Evolutionary conservation across 495 filamentous ascomycete genomes (phyloP), one percentile per base, ranked within the genome.

Genomic region (Penicillium subrubescens): DNA sequence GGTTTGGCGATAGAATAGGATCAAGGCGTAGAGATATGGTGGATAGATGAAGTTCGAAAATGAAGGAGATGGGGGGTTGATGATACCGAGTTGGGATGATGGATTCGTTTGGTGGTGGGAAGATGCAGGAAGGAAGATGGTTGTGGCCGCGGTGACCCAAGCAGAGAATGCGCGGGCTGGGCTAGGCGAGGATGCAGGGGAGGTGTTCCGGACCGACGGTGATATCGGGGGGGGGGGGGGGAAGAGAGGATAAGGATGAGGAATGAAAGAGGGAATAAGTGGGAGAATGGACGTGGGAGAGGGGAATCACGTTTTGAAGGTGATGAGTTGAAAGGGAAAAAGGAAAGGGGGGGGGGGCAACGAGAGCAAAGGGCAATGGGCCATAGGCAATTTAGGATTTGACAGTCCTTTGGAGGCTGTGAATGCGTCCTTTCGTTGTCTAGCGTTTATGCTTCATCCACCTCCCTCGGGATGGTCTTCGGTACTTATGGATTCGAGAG

Each of bases 151-250:
- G 65, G 66, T 62, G 68, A 63, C 61, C 69, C 66, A 73, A 68
- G 70, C 68, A 74, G 71, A 74, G 70, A 72, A 74, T 72, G 71
- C 71, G 71, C 71, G 70, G 66, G 56, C 60, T 61, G 27, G 51
- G 27, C 66, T 68, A 69, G 69, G 63, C 67, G 70, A 71, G 69
- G 69, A 71, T 65, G 68, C 60, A 70, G 64, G 63, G 62, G 51
- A 57, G 37, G 35, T 44, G 56, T 31, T 14, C 56, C 35, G 61
- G 64, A 50, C 54, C 52, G 56, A 21, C 35, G 56, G 17, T 44
- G 56, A 33, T 41, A 19, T 37, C 29, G 11, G 59, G 59, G 65
- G 48, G 65, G 57, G 59, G 59, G 46, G 59, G 31, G 31, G 39
- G 53, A 59, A 25, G 51, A 34, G n/a, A 6, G 14, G 27, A 19